Conservation (phyloP, 2,329 filamentous ascomycete genomes). For the Elsinoe fawcettii region DNA sequence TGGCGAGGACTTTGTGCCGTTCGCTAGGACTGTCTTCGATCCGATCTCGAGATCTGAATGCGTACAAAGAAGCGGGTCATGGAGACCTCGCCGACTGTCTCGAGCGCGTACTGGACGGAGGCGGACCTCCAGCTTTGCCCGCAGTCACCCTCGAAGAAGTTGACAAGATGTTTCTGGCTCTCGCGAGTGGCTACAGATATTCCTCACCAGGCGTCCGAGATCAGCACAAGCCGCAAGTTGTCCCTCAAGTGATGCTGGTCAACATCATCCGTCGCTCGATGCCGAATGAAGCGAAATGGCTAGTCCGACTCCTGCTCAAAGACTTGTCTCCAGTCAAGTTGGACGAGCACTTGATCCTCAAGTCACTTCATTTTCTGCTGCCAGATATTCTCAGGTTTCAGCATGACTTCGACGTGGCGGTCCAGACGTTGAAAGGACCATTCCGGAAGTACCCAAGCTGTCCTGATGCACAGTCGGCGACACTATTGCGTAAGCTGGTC, state of each 20-base stretch:
- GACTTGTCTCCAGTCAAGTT: conserved; percentile 61
- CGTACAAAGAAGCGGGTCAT: conserved; percentile 51
- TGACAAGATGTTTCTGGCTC: conserved; percentile 54
- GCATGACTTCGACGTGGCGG: conserved; percentile 56
- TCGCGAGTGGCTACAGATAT: conserved; percentile 63
- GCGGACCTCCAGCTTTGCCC: conserved; percentile 37
- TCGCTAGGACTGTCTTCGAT: conserved; percentile 57
- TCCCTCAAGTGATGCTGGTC: conserved; percentile 38
- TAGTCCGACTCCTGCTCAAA: conserved; percentile 73
- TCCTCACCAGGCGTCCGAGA: conserved; percentile 57
- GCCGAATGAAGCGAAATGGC: conserved; percentile 75
- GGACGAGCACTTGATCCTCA: conserved; percentile 49
- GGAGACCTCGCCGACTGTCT: conserved; percentile 67
- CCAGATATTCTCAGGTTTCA: conserved; percentile 63
- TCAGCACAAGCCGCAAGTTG: conserved; percentile 1
- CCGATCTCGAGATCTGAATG: conserved; percentile 53
- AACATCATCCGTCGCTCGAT: conserved; percentile 52
- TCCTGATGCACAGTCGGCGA: conserved; percentile 29
- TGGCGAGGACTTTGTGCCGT: conserved; percentile 61
- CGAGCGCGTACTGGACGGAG: conserved; percentile 54
- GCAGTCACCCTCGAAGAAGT: conserved; percentile 63
- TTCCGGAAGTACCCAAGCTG: conserved; percentile 32
- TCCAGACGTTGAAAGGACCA: conserved; percentile 45
- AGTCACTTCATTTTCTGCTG: conserved; percentile 59
- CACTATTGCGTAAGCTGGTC: conserved; percentile 32